These are phyloP conservation scores for Fonsecaea monophora DNA, from an alignment of 2,329 filamentous ascomycete species.

Conservation along the genomic window DNA sequence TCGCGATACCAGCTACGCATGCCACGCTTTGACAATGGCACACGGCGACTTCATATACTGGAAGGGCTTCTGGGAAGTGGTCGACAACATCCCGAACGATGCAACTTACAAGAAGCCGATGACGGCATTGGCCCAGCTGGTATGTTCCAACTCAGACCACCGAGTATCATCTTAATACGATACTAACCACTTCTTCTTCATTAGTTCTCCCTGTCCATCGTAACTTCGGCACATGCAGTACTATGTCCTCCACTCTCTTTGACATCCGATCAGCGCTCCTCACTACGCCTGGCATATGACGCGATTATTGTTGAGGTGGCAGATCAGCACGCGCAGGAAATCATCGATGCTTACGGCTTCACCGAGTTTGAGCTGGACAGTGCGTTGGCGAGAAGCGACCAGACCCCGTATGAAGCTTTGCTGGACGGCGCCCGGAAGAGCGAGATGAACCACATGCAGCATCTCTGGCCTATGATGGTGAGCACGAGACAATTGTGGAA, in stretches of 20 bases:
- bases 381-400: constrained; percentile 38
- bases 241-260: constrained; percentile 26
- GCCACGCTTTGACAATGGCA: constrained; percentile 41
- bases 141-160: neutral
- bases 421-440: constrained; percentile 39
- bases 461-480: constrained; percentile 39
- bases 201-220: constrained; percentile 39
- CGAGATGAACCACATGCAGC: constrained; percentile 40
- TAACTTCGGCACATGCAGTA: constrained; percentile 13
- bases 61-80: constrained; percentile 37
- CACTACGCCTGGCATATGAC: constrained; percentile 28
- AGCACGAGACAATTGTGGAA: constrained; percentile 37
- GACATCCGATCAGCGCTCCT: constrained; percentile 6
- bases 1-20: constrained; percentile 40
- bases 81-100: constrained; percentile 21
- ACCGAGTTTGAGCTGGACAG: constrained; percentile 42
- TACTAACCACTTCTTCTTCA: constrained; percentile 31
- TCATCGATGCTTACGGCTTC: constrained; percentile 41
- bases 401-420: constrained; percentile 41
- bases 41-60: constrained; percentile 41
- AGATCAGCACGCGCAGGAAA: constrained; percentile 30
- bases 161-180: constrained; percentile 12
- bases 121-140: neutral
- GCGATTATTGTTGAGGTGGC: constrained; percentile 35
- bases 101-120: constrained; percentile 16